phyloP scores from a whole-genome alignment of 345 rosid genomes.

The Gossypium stocksii region DNA sequence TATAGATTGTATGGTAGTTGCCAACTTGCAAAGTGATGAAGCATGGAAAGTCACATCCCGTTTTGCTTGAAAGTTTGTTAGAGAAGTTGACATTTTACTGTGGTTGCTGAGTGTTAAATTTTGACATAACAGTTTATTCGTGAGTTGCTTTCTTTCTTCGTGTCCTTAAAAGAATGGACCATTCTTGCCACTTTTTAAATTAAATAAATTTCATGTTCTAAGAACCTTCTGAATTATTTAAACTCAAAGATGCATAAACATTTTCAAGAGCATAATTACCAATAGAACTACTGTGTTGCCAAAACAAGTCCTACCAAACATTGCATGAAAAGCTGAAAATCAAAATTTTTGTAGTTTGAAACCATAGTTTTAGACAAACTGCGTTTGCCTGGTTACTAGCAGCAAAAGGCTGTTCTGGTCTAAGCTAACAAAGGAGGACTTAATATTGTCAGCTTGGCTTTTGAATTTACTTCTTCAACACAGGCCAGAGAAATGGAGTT shows the following conservation, averaged over 20 bases:
- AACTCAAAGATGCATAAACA: too few species aligned
- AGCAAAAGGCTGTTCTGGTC: background rate
- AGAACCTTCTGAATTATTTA: too few species aligned
- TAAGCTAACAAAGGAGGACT: conserved; percentile 30
- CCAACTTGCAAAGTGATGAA: background rate
- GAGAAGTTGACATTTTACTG: background rate
- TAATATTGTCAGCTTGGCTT: conserved; percentile 34
- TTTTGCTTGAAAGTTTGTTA: background rate
- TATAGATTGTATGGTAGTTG: background rate
- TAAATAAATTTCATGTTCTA: background rate
- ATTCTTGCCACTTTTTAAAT: background rate
- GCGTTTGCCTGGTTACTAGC: background rate
- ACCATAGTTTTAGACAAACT: background rate
- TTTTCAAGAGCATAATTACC: too few species aligned
- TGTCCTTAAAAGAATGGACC: background rate
- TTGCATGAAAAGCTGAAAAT: background rate
- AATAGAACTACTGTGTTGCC: too few species aligned
- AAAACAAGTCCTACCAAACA: background rate
- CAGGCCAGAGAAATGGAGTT: conserved; percentile 15
- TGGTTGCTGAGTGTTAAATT: background rate
- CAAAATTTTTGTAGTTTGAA: background rate
- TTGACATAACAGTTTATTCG: background rate
- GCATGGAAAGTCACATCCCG: background rate
- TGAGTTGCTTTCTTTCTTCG: background rate
- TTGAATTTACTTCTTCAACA: conserved; percentile 30